These are phyloP conservation scores for Zygoascus bituminiphila DNA, from an alignment of 805 yeast genomes.

Conservation along the genomic window DNA sequence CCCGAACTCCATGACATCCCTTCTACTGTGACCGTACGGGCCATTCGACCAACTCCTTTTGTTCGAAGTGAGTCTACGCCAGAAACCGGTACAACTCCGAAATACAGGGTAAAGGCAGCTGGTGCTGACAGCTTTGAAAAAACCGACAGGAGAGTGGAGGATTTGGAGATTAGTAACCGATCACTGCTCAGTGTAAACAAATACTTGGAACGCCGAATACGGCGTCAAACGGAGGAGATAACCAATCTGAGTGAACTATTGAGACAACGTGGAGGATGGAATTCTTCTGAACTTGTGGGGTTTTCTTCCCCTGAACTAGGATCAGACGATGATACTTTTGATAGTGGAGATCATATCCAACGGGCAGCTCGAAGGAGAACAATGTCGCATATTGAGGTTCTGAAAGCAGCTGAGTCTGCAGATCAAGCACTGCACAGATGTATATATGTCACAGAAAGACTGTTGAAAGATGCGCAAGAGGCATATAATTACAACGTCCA, in stretches of 20 bases:
- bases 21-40: not conserved
- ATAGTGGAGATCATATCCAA: not conserved
- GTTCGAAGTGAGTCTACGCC: not conserved
- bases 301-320: not conserved
- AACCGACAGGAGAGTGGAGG: conserved; percentile 22
- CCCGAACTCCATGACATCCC: no score
- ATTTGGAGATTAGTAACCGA: conserved; percentile 25
- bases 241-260: conserved; percentile 7
- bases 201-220: conserved; percentile 21
- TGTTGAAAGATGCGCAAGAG: conserved; percentile 12
- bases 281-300: not conserved
- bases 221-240: conserved; percentile 19
- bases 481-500: conserved; percentile 9
- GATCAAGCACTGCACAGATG: conserved; percentile 11
- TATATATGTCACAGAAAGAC: conserved; percentile 11
- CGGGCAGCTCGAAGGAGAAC: not conserved
- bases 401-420: conserved; percentile 10
- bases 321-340: not conserved
- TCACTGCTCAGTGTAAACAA: conserved; percentile 23
- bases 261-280: not conserved
- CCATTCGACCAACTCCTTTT: not conserved
- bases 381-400: not conserved
- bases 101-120: not conserved
- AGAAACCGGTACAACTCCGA: not conserved
- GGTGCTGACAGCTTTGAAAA: not conserved